A percentile compares a stretch with the other conserved stretches of the same genome.
Conservation (phyloP, 148 eudicot genomes). For the Fagopyrum esculentum region DNA sequence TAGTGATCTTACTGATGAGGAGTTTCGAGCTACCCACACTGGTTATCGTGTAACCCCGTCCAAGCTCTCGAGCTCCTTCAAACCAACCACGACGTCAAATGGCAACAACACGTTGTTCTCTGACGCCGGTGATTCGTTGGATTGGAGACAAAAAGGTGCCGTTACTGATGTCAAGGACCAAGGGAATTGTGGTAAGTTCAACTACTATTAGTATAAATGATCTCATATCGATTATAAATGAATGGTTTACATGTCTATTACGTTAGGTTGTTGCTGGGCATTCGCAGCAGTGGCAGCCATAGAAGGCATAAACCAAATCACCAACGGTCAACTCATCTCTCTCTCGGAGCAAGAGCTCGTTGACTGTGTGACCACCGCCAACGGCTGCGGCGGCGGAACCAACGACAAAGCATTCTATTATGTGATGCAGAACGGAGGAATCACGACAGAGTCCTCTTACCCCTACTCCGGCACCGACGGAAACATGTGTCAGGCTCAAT, state of each 20-base stretch:
- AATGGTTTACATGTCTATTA: too few relatives aligned
- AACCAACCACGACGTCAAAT: not conserved
- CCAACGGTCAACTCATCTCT: conserved; percentile 30
- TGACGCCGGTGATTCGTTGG: not conserved
- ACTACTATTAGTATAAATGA: too few relatives aligned
- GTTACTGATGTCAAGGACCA: conserved; percentile 1
- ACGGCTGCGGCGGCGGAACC: conserved; percentile 38
- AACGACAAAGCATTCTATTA: conserved; percentile 30
- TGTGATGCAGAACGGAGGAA: conserved; percentile 31
- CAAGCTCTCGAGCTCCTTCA: not conserved
- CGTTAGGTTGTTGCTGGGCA: conserved; percentile 49
- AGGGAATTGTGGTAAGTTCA: not conserved
- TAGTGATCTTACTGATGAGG: conserved; percentile 55
- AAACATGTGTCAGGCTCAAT: conserved; percentile 20
- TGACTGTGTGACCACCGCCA: conserved; percentile 36
- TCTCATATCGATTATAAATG: too few relatives aligned
- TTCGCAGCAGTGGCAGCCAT: conserved; percentile 43
- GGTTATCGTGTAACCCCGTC: conserved; percentile 23
- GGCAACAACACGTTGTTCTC: not conserved
- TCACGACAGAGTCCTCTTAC: conserved; percentile 40
- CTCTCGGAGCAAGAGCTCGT: conserved; percentile 53
- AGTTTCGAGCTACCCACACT: conserved; percentile 37
- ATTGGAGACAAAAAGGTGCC: not conserved
- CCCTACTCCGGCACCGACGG: conserved; percentile 37
- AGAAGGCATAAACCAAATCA: conserved; percentile 29